These are phyloP conservation scores for Musa itinerans DNA, from an alignment of 176 grass and related monocot species.

Conservation along the genomic window DNA sequence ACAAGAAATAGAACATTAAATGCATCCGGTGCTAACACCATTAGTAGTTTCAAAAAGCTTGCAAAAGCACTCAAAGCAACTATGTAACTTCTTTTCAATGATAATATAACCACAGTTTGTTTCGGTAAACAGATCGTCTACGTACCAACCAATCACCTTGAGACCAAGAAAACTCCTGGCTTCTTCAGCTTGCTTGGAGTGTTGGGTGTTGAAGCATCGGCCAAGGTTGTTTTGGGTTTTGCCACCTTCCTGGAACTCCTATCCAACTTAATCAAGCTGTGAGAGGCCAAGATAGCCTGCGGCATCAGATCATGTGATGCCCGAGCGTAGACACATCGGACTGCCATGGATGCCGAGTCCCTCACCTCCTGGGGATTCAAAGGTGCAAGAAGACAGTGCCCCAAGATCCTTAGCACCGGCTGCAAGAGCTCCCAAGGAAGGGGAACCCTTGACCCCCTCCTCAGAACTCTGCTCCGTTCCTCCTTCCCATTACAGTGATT, in stretches of 20 bases:
- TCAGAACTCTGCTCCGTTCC: constrained; percentile 11
- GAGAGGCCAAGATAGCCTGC: constrained; percentile 78
- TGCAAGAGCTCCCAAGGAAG: constrained; percentile 93
- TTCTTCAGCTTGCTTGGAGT: constrained; percentile 70
- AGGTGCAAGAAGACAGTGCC: constrained; percentile 73
- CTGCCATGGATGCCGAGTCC: constrained; percentile 52
- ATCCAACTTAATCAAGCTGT: constrained; percentile 90
- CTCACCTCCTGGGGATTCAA: constrained; percentile 59
- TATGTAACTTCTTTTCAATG: background rate
- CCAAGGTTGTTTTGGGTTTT: constrained; percentile 24
- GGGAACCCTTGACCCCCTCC: constrained; percentile 54
- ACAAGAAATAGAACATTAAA: background rate
- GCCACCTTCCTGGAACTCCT: constrained; percentile 58
- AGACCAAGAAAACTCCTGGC: constrained; percentile 44
- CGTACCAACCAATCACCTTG: constrained; percentile 42
- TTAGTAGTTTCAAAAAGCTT: background rate
- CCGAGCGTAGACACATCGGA: constrained; percentile 79
- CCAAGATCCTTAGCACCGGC: constrained; percentile 76
- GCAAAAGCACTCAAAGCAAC: background rate
- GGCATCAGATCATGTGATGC: constrained; percentile 79
- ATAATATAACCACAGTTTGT: background rate
- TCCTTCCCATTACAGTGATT: constrained; percentile 34
- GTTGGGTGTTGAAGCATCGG: constrained; percentile 61
- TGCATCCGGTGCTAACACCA: background rate
- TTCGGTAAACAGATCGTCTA: background rate